phyloP scores from a whole-genome alignment of 2,329 filamentous ascomycete genomes.

The Mycosphaerella sp. region DNA sequence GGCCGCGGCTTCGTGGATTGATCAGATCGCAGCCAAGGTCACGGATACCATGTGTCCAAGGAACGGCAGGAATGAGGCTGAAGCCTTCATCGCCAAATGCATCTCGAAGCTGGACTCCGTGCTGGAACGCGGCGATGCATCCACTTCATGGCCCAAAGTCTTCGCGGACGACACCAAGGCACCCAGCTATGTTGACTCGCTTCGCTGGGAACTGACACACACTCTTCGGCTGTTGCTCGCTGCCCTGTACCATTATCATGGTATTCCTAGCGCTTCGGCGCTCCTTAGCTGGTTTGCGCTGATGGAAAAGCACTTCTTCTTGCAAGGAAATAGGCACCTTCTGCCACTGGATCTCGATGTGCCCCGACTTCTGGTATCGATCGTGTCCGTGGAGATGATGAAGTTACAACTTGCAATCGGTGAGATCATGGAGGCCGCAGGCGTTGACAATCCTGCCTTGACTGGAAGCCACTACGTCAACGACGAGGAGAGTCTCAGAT shows the following conservation, averaged over 20 bases:
- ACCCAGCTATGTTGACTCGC: slow-evolving; percentile 56
- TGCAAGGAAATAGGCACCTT: slow-evolving; percentile 49
- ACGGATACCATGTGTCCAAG: slow-evolving; percentile 16
- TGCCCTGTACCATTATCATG: slow-evolving; percentile 38
- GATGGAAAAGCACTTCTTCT: slow-evolving; percentile 62
- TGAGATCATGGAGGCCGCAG: slow-evolving; percentile 38
- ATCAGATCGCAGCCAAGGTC: slow-evolving; percentile 20
- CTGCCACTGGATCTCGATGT: slow-evolving; percentile 42
- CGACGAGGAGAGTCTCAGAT: slow-evolving; percentile 61
- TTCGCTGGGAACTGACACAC: slow-evolving; percentile 66
- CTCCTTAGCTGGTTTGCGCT: slow-evolving; percentile 70
- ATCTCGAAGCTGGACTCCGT: slow-evolving; percentile 18
- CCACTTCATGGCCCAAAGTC: slow-evolving; percentile 27
- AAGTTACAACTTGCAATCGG: slow-evolving; percentile 59
- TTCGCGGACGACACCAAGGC: slow-evolving; percentile 21
- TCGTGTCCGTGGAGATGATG: slow-evolving; percentile 66
- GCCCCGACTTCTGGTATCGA: slow-evolving; percentile 62
- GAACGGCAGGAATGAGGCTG: slow-evolving; percentile 7
- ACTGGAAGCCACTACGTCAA: slow-evolving; percentile 53
- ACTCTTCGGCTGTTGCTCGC: slow-evolving; percentile 48
- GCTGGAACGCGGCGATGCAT: slow-evolving; percentile 29
- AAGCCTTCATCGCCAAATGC: slow-evolving; percentile 19
- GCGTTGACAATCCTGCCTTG: slow-evolving; percentile 8
- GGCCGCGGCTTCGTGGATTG: slow-evolving; percentile 21
- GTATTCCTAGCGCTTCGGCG: slow-evolving; percentile 36